These are phyloP conservation scores for Chaetomium olivaceum DNA, from an alignment of 2,329 filamentous ascomycete genomes.

Conservation along the genomic window DNA sequence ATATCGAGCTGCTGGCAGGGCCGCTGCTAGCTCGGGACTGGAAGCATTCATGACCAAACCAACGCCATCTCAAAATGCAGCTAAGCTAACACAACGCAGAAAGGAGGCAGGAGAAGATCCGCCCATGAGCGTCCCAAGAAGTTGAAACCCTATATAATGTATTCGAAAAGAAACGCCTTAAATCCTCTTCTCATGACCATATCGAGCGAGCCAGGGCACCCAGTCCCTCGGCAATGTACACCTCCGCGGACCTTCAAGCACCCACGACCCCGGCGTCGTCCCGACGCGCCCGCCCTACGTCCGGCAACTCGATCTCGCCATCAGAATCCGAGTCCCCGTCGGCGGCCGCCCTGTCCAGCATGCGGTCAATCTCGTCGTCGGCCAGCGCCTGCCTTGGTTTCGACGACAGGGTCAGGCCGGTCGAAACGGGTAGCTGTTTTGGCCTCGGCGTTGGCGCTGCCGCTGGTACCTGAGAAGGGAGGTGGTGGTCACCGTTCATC, in stretches of 20 bases:
- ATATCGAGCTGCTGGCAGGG: neutral
- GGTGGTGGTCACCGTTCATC: constrained; percentile 41
- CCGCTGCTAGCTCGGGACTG: neutral
- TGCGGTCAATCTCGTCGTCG: constrained; percentile 60
- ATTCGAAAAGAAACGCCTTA: neutral
- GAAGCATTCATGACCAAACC: neutral
- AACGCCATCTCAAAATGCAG: neutral
- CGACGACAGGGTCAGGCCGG: constrained; percentile 46
- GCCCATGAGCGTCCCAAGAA: neutral
- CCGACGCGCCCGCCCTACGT: constrained; percentile 37
- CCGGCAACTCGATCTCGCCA: constrained; percentile 53
- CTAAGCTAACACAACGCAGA: neutral
- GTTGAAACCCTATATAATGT: neutral
- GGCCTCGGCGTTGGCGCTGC: constrained; percentile 37
- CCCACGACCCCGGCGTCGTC: constrained; percentile 28
- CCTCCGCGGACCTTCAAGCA: neutral
- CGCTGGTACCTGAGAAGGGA: constrained; percentile 25
- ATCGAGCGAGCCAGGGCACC: neutral
- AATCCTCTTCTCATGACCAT: neutral
- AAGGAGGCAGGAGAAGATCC: neutral
- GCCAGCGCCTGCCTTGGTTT: constrained; percentile 47
- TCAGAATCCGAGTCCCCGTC: constrained; percentile 59
- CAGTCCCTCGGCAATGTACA: neutral
- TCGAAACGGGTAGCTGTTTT: constrained; percentile 50
- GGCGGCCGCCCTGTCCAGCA: constrained; percentile 55